These are phyloP conservation scores for Thymus quinquecostatus DNA, from an alignment of 257 asterid species.

Conservation along the genomic window DNA sequence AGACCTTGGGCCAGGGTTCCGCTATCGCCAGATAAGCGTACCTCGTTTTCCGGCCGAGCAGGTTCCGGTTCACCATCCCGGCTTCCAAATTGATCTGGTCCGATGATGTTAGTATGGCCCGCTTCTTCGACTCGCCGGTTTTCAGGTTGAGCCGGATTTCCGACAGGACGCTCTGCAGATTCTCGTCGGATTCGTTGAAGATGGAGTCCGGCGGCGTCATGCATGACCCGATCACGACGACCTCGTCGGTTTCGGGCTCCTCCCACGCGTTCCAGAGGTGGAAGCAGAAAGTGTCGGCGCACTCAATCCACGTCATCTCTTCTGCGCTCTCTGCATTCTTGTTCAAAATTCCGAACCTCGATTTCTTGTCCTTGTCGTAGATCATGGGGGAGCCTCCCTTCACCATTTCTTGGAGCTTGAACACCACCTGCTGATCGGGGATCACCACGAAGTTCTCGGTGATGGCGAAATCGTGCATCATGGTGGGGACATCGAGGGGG, in stretches of 20 bases:
- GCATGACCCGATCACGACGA: constrained; percentile 78
- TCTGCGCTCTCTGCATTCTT: constrained; percentile 40
- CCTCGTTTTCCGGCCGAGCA: constrained; percentile 60
- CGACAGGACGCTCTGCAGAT: constrained; percentile 45
- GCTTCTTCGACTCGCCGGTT: constrained; percentile 54
- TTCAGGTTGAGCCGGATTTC: constrained; percentile 65
- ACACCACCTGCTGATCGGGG: constrained; percentile 83
- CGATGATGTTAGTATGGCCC: constrained; percentile 36
- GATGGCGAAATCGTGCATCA: constrained; percentile 84
- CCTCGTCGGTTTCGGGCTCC: constrained; percentile 62
- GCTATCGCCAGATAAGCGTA: constrained; percentile 65
- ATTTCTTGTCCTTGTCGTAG: constrained; percentile 54
- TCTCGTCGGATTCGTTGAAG: constrained; percentile 65
- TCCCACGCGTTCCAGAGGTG: constrained; percentile 86
- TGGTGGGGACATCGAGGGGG: constrained; percentile 54
- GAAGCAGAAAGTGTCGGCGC: constrained; percentile 62
- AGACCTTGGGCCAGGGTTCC: constrained; percentile 84
- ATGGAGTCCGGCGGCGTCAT: constrained; percentile 81
- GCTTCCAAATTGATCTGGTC: constrained; percentile 66
- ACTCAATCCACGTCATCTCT: constrained; percentile 55
- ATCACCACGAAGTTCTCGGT: constrained; percentile 65
- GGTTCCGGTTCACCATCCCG: constrained; percentile 72
- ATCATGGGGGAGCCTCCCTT: constrained; percentile 70
- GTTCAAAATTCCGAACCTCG: constrained; percentile 57
- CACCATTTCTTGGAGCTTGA: constrained; percentile 70